phyloP scores from a whole-genome alignment of 352 stramenopile species.

The Phytophthora crassamura region DNA sequence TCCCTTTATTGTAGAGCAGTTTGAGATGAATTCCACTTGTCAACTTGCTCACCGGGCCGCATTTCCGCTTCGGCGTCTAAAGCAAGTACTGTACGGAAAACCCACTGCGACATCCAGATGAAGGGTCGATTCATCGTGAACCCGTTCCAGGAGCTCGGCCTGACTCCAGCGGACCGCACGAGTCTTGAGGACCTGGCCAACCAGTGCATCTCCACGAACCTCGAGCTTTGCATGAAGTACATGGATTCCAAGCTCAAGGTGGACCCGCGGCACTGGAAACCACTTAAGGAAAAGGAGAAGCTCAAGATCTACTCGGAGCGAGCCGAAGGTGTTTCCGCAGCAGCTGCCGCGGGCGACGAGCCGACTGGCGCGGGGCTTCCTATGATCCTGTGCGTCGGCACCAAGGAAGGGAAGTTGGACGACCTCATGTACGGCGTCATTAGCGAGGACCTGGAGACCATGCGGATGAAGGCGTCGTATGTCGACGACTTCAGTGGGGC shows the following conservation, averaged over 20 bases:
- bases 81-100: not conserved
- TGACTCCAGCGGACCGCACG: conserved; percentile 14
- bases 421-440: conserved; percentile 39
- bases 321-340: conserved; percentile 1
- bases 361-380: conserved; percentile 13
- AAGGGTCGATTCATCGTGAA: conserved; percentile 33
- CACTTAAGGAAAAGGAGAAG: conserved; percentile 26
- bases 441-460: conserved; percentile 28
- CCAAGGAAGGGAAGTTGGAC: conserved; percentile 27
- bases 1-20: no score
- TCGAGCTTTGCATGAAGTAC: conserved; percentile 26
- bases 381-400: conserved; percentile 30
- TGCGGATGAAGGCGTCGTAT: conserved; percentile 40
- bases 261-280: conserved; percentile 24
- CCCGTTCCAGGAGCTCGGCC: conserved; percentile 27
- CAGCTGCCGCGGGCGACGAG: not conserved
- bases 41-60: conserved; percentile 5
- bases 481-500: conserved; percentile 38
- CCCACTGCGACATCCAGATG: conserved; percentile 1
- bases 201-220: conserved; percentile 19
- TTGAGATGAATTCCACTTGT: conserved; percentile 2
- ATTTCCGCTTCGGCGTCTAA: not conserved
- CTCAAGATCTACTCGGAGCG: conserved; percentile 26
- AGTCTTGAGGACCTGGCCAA: conserved; percentile 24
- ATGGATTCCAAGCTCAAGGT: conserved; percentile 31